Evolutionary conservation across 345 rosid species (phyloP).

Genomic region (Pelargonium nanum): DNA sequence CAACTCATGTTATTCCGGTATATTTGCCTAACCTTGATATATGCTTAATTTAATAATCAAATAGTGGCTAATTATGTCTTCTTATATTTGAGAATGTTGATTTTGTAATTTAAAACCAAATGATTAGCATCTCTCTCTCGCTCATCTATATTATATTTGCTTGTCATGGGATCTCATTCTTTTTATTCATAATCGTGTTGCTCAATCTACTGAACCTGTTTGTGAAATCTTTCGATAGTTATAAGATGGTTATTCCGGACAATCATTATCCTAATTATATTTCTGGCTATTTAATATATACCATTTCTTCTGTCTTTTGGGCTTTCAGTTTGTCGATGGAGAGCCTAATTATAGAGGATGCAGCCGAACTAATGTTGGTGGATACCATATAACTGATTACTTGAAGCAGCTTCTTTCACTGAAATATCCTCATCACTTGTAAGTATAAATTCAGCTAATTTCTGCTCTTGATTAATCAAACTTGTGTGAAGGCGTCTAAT

Average conservation of each 20-base stretch:
- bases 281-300: background rate
- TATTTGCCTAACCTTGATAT: conserved; percentile 10
- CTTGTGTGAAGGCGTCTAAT: conserved; percentile 3
- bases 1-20: conserved; percentile 85
- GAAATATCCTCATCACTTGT: conserved; percentile 86
- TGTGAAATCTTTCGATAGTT: background rate
- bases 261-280: background rate
- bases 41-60: background rate
- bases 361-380: conserved; percentile 82
- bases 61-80: background rate
- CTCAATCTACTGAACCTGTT: background rate
- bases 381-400: conserved; percentile 78
- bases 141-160: too few relatives aligned
- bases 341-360: conserved; percentile 76
- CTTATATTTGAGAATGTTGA: background rate
- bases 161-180: too few relatives aligned
- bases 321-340: conserved; percentile 66
- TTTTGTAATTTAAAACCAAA: too few relatives aligned
- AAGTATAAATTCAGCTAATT: conserved; percentile 17
- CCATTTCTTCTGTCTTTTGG: conserved; percentile 6
- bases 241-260: background rate
- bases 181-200: background rate
- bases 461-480: conserved; percentile 4
- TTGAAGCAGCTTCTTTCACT: conserved; percentile 93
- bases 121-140: too few relatives aligned